These are phyloP conservation scores for Calonectria hawksworthii DNA, from an alignment of 2,329 filamentous ascomycete species.

Conservation along the genomic window DNA sequence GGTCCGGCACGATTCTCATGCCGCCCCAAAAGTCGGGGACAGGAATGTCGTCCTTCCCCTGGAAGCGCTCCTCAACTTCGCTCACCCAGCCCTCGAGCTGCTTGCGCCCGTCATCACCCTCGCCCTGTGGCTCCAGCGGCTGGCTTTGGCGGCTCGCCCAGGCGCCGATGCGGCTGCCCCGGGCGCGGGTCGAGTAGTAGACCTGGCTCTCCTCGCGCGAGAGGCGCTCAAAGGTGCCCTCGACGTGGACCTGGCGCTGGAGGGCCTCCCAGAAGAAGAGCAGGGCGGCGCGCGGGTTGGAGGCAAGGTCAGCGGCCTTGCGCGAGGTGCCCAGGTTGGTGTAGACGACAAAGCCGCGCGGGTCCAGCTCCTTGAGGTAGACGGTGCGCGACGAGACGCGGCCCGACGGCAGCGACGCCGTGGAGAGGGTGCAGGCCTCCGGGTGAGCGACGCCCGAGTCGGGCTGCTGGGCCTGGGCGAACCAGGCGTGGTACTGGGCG, in stretches of 20 bases:
- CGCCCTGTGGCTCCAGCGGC: constrained; percentile 69
- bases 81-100: constrained; percentile 83
- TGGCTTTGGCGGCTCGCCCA: constrained; percentile 94
- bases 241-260: constrained; percentile 92
- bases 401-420: constrained; percentile 85
- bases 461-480: constrained; percentile 75
- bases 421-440: constrained; percentile 90
- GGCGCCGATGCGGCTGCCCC: constrained; percentile 88
- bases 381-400: constrained; percentile 88
- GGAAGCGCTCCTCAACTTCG: constrained; percentile 82
- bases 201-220: constrained; percentile 77
- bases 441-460: constrained; percentile 75
- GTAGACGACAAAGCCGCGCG: constrained; percentile 89
- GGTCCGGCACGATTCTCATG: constrained; percentile 84
- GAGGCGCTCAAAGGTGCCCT: constrained; percentile 80
- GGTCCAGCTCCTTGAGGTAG: constrained; percentile 95
- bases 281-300: constrained; percentile 83
- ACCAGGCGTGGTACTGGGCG: constrained; percentile 92
- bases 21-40: constrained; percentile 97
- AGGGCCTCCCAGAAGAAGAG: constrained; percentile 92
- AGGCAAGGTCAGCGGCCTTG: constrained; percentile 76
- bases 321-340: constrained; percentile 88
- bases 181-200: constrained; percentile 77
- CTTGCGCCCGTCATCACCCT: constrained; percentile 75
- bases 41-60: constrained; percentile 83